Evolutionary conservation across 805 yeast species (phyloP).

Genomic region (Kluyveromyces siamensis): DNA sequence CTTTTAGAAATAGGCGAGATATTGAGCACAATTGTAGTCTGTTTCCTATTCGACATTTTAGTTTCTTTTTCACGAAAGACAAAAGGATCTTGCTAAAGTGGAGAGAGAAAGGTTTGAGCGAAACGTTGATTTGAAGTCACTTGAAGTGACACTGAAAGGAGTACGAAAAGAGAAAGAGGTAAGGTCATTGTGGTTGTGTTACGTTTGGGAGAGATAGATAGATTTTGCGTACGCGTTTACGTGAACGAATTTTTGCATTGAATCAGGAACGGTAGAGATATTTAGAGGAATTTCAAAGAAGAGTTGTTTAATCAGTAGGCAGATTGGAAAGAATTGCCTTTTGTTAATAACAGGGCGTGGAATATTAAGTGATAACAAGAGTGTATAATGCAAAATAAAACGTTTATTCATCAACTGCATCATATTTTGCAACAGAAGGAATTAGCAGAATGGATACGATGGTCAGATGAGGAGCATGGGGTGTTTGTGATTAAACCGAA

Average conservation of each 20-base stretch:
- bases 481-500: slow-evolving; percentile 22
- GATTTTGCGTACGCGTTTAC: too few relatives aligned
- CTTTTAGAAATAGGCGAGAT: too few relatives aligned
- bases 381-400: slow-evolving; percentile 14
- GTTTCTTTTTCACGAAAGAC: neutral
- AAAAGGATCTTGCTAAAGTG: too few relatives aligned
- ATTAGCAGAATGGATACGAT: slow-evolving; percentile 18
- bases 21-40: neutral
- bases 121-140: neutral
- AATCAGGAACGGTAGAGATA: neutral
- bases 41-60: neutral
- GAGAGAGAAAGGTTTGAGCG: neutral
- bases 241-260: too few relatives aligned
- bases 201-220: neutral
- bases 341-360: neutral
- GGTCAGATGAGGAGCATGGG: slow-evolving; percentile 16
- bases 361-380: neutral
- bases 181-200: neutral
- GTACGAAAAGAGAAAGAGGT: neutral
- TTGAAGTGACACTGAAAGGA: neutral
- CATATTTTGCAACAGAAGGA: slow-evolving; percentile 18
- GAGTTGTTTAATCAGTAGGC: neutral
- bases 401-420: slow-evolving; percentile 25
- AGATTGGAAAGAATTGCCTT: neutral
- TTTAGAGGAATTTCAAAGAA: too few relatives aligned